Percentiles rank a stretch among this genome's conserved stretches.
Evolutionary conservation across 768 basidiomycete species (phyloP).

Genomic region (Saitozyma podzolica): DNA sequence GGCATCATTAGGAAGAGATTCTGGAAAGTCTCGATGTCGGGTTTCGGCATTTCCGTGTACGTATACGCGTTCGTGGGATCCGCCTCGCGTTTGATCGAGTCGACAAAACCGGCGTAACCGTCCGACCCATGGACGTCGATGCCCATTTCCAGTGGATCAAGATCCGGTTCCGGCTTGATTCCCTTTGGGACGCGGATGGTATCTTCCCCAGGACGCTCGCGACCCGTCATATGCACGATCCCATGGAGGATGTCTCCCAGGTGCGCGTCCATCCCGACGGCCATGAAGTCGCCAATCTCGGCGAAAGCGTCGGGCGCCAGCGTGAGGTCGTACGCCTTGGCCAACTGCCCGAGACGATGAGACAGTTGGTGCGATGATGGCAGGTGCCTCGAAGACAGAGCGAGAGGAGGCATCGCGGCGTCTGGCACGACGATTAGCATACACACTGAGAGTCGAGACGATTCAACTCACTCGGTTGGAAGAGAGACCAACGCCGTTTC

Average conservation of each 20-base stretch:
- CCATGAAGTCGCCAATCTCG: constrained; percentile 45
- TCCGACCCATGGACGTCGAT: constrained; percentile 49
- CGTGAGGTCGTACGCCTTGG: constrained; percentile 25
- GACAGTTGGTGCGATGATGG: constrained; percentile 36
- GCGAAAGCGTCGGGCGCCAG: constrained; percentile 17
- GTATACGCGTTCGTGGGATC: not conserved
- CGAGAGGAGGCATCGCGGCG: constrained; percentile 19
- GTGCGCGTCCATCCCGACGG: constrained; percentile 38
- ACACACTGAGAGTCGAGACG: not conserved
- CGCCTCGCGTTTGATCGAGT: constrained; percentile 58
- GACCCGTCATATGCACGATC: constrained; percentile 29
- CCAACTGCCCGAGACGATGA: constrained; percentile 23
- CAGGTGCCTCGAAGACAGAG: constrained; percentile 17
- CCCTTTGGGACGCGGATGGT: constrained; percentile 25
- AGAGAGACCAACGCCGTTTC: constrained; percentile 1
- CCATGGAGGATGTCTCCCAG: constrained; percentile 31
- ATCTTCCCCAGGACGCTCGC: constrained; percentile 27
- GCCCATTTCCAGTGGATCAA: constrained; percentile 59
- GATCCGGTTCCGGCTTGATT: constrained; percentile 6
- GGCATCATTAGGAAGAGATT: constrained; percentile 32
- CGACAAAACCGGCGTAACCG: not conserved
- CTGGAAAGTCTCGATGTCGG: constrained; percentile 28
- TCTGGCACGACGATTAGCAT: constrained; percentile 19
- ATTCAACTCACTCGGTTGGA: constrained; percentile 19
- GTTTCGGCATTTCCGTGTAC: constrained; percentile 21